These are phyloP conservation scores for Olyra latifolia DNA, from an alignment of 176 grass and related monocot genomes.

Conservation along the genomic window DNA sequence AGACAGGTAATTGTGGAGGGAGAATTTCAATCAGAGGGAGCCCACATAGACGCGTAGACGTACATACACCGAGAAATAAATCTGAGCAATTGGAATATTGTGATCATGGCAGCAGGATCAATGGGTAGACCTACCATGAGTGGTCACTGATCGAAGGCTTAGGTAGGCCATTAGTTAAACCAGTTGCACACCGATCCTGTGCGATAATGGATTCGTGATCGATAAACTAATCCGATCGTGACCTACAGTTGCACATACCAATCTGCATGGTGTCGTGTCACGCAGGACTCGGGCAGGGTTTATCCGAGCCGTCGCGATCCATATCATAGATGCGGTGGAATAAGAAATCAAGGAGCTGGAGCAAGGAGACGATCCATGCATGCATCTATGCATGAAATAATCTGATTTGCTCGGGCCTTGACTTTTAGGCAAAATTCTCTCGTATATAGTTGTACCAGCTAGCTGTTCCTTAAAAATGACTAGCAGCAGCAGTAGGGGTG, in stretches of 20 bases:
- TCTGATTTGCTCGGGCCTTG: conserved; percentile 35
- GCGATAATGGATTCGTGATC: neutral
- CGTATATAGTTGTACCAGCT: neutral
- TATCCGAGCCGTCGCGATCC: conserved; percentile 28
- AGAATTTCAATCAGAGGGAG: neutral
- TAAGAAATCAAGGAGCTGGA: neutral
- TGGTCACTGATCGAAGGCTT: neutral
- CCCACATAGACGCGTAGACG: neutral
- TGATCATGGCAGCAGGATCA: neutral
- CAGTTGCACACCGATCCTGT: neutral
- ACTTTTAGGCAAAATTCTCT: conserved; percentile 2
- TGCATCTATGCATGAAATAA: neutral
- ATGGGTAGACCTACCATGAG: conserved; percentile 10
- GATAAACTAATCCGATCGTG: neutral
- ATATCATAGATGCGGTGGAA: neutral
- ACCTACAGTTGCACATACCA: neutral
- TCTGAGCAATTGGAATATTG: neutral
- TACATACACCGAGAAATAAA: neutral
- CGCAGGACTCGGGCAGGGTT: neutral
- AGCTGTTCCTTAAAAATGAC: too few relatives aligned
- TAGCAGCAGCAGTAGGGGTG: neutral
- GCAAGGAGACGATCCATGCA: neutral
- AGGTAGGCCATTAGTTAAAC: conserved; percentile 37
- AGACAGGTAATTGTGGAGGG: neutral
- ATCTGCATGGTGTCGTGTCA: conserved; percentile 6